Evolutionary conservation across 2,329 filamentous ascomycete genomes (phyloP).

Genomic region (Ceratocystis diversiconidia): DNA sequence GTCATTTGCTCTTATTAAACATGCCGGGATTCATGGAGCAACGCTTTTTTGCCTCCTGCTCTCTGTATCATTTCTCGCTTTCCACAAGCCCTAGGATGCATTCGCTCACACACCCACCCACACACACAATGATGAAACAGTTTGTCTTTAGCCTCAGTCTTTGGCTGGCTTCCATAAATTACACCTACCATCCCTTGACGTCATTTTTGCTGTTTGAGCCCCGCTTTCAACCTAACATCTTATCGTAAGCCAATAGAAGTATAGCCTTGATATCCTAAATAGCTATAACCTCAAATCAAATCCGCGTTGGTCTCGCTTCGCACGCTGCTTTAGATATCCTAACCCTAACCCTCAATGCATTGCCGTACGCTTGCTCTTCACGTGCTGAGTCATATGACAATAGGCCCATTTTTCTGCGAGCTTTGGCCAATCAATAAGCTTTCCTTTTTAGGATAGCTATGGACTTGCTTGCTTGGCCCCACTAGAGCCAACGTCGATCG

Average conservation of each 20-base stretch:
- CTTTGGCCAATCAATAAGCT: conserved; percentile 15
- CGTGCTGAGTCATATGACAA: conserved; percentile 8
- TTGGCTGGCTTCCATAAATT: not conserved
- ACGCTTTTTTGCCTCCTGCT: not conserved
- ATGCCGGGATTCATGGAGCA: not conserved
- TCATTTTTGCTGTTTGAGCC: not conserved
- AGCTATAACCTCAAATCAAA: too few relatives aligned
- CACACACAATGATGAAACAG: too few relatives aligned
- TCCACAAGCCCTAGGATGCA: too few relatives aligned
- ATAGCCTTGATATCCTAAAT: too few relatives aligned
- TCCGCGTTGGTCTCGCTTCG: too few relatives aligned
- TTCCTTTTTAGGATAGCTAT: conserved; percentile 7
- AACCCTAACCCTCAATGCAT: not conserved
- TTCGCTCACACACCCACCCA: too few relatives aligned
- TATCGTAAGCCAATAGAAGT: not conserved
- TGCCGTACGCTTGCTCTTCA: not conserved
- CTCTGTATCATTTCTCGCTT: too few relatives aligned
- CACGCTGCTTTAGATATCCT: too few relatives aligned
- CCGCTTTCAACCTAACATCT: not conserved
- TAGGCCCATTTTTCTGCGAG: not conserved
- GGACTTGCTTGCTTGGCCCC: conserved; percentile 12
- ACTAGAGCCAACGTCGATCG: conserved; percentile 10
- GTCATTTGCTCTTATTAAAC: not conserved
- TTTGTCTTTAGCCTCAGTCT: too few relatives aligned
- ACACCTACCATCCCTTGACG: not conserved